Percentiles rank a stretch among this genome's conserved stretches.
Conservation (phyloP, 2,329 filamentous ascomycete genomes). For the Aspergillus ruber region DNA sequence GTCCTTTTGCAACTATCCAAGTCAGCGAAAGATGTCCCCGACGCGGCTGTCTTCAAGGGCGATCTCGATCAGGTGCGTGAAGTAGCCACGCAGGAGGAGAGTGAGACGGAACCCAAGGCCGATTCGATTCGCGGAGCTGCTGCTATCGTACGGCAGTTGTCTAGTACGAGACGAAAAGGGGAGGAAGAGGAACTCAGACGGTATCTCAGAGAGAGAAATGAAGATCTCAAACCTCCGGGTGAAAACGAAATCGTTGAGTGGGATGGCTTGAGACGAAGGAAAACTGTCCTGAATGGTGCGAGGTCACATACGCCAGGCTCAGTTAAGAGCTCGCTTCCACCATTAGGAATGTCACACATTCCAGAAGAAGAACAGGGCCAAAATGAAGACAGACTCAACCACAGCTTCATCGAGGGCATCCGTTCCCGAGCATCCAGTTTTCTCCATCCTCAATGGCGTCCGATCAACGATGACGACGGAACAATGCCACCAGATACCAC, state of each 20-base stretch:
- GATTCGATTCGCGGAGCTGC: slow-evolving; percentile 90
- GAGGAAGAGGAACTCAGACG: slow-evolving; percentile 73
- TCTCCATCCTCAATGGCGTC: slow-evolving; percentile 31
- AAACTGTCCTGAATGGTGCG: slow-evolving; percentile 48
- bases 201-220: slow-evolving; percentile 69
- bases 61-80: slow-evolving; percentile 93
- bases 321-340: slow-evolving; percentile 58
- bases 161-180: slow-evolving; percentile 65
- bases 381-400: slow-evolving; percentile 41
- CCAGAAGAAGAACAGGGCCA: slow-evolving; percentile 52
- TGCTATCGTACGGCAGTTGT: slow-evolving; percentile 79
- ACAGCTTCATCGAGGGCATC: slow-evolving; percentile 33
- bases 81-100: slow-evolving; percentile 88
- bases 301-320: slow-evolving; percentile 33
- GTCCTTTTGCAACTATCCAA: slow-evolving; percentile 94
- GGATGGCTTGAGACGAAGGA: slow-evolving; percentile 78
- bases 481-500: slow-evolving; percentile 20
- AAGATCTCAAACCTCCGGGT: slow-evolving; percentile 66
- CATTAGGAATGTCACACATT: slow-evolving; percentile 81
- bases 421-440: slow-evolving; percentile 33
- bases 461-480: slow-evolving; percentile 26
- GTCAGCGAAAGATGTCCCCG: slow-evolving; percentile 93
- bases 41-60: slow-evolving; percentile 83
- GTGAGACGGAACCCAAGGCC: slow-evolving; percentile 93
- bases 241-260: slow-evolving; percentile 82